Conservation (phyloP, 2,329 filamentous ascomycete species). For the Blumeriella jaapii region DNA sequence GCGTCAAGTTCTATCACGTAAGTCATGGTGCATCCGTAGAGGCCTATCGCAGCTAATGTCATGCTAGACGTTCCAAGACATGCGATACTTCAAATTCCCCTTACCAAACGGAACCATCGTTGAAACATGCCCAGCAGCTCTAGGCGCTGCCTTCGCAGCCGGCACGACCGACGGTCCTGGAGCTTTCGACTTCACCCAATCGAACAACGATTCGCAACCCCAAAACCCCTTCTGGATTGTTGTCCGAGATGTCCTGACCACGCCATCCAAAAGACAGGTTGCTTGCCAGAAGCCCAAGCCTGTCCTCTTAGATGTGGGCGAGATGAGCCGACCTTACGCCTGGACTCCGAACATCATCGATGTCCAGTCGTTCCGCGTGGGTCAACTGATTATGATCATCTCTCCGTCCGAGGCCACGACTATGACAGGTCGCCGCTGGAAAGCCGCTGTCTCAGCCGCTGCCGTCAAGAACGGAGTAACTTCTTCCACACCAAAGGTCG, state of each 20-base stretch:
- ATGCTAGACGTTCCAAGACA: constrained; percentile 57
- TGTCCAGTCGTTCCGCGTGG: constrained; percentile 72
- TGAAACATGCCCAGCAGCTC: constrained; percentile 69
- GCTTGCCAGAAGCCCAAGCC: constrained; percentile 62
- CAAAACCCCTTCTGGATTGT: constrained; percentile 59
- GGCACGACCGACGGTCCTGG: constrained; percentile 88
- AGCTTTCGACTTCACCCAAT: constrained; percentile 85
- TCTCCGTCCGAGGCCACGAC: constrained; percentile 80
- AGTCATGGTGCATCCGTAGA: background rate
- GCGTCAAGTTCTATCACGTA: constrained; percentile 65
- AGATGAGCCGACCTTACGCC: constrained; percentile 60
- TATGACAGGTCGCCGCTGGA: constrained; percentile 85
- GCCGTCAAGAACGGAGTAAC: constrained; percentile 23
- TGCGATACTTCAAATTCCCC: constrained; percentile 63
- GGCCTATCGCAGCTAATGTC: background rate
- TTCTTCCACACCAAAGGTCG: constrained; percentile 51
- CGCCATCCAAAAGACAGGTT: constrained; percentile 43
- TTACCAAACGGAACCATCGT: constrained; percentile 61
- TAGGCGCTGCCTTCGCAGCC: constrained; percentile 85
- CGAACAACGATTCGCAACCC: constrained; percentile 55
- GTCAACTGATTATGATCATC: constrained; percentile 73
- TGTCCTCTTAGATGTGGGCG: constrained; percentile 77
- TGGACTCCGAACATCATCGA: constrained; percentile 91
- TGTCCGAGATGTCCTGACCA: constrained; percentile 59
- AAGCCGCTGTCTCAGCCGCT: constrained; percentile 42